Evolutionary conservation across 306 rosid species (phyloP), one percentile per base, ranked within the genome.

Genomic region (Prunus mongolica): DNA sequence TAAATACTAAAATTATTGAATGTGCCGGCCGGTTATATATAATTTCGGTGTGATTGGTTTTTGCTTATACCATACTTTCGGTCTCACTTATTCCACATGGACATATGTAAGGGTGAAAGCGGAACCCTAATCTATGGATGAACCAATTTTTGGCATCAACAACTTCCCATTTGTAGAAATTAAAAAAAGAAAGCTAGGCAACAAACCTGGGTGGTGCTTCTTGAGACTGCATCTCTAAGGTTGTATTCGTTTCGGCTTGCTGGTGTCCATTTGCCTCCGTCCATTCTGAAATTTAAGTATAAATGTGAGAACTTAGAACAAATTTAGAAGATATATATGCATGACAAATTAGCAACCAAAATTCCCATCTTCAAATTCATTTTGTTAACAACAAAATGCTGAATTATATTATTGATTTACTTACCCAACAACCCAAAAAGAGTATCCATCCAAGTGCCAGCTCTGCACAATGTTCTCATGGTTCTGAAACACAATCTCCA

Each of bases 391-490:
- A 66, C 16, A 46, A 22, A 24, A 13, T 24, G 32, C 71, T 45
- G 16, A 25, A 22, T 57, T 18, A 28, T 27, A 32, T 19, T 4
- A 54, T 55, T 38, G 49, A 27, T 7, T 14, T 58, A 55, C 95
- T 86, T 84, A 95, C 98, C 98, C 97, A 8, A 95, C 97, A 25
- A 90, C 98, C 98, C 98, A 92, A 74, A 95, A 95, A 25, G 91
- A 62, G 87, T 92, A 89, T 67, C 98, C 98, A n/a, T 92, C 89
- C 55, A 92, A 75, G 85, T 95, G 98, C 83, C 84, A 95, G 65
- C 92, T 90, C 74, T 95, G 98, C 12, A 87, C 67, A 5, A 92
- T 89, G 52, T 67, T 85, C 79, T 95, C 98, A 6, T 51, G 84
- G 83, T 95, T 95, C 62, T 90, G 91, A 69, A 95, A 89, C 74